Percentiles rank a stretch among this genome's conserved stretches.
These are phyloP conservation scores for Kodamaea leandrae DNA, from an alignment of 805 yeast species.

Conservation along the genomic window DNA sequence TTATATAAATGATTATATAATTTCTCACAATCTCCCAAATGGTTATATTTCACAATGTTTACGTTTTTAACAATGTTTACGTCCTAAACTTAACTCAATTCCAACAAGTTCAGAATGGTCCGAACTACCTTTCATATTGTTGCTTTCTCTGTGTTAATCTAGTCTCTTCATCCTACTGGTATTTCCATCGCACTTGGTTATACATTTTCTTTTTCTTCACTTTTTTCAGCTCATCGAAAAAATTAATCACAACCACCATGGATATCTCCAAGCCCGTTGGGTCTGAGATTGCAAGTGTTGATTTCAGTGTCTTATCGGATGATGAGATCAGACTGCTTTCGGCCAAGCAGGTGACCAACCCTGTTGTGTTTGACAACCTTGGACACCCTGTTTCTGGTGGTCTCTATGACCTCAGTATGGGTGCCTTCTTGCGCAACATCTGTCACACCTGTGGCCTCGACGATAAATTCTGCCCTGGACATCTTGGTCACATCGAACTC, in stretches of 20 bases:
- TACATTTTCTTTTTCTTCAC: background rate
- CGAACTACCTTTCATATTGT: no score
- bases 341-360: constrained; percentile 93
- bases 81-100: no score
- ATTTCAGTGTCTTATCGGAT: constrained; percentile 80
- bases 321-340: constrained; percentile 83
- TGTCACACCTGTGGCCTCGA: constrained; percentile 96
- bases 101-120: no score
- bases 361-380: constrained; percentile 90
- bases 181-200: no score
- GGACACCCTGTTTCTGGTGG: constrained; percentile 97
- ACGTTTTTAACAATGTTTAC: no score
- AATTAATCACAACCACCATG: constrained; percentile 47
- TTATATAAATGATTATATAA: no score
- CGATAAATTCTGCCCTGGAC: constrained; percentile 95
- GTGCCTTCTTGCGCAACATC: constrained; percentile 84
- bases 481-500: constrained; percentile 94
- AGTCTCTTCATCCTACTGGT: no score
- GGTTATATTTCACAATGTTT: no score
- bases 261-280: constrained; percentile 97
- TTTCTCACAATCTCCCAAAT: no score
- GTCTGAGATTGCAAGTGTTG: constrained; percentile 87
- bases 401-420: constrained; percentile 89
- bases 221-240: constrained; percentile 10
- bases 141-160: no score